phyloP scores from a whole-genome alignment of 2,329 filamentous ascomycete species.

The Elsinoe ampelina region DNA sequence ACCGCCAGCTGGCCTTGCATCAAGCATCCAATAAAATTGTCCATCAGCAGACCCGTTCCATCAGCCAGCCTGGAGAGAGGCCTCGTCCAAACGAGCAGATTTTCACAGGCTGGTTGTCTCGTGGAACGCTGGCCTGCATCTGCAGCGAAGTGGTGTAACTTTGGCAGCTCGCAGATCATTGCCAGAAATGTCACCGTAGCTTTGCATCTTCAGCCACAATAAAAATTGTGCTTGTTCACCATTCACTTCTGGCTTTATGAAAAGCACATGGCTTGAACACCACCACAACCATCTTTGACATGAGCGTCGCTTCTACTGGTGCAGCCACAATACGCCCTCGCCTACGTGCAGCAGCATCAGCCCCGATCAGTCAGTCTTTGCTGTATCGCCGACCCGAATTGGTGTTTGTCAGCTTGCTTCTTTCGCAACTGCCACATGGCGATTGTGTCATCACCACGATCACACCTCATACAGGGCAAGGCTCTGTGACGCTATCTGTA shows the following conservation, averaged over 20 bases:
- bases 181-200: conserved; percentile 7
- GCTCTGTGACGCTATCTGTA: not conserved
- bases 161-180: not conserved
- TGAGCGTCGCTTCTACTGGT: not conserved
- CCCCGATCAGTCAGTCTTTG: not conserved
- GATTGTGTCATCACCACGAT: not conserved
- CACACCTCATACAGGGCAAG: not conserved
- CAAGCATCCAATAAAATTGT: not conserved
- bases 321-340: not conserved
- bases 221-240: not conserved
- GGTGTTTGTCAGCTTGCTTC: not conserved
- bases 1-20: not conserved
- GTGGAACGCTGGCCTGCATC: not conserved
- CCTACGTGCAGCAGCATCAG: not conserved
- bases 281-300: not conserved
- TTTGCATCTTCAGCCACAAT: not conserved
- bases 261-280: not conserved
- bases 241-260: not conserved
- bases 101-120: not conserved
- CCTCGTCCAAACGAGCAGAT: no score
- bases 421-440: not conserved
- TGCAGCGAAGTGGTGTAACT: not conserved
- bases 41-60: no score
- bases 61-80: no score
- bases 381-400: not conserved